Evolutionary conservation across 345 rosid species (phyloP).

Genomic region (Rubroshorea leprosula): DNA sequence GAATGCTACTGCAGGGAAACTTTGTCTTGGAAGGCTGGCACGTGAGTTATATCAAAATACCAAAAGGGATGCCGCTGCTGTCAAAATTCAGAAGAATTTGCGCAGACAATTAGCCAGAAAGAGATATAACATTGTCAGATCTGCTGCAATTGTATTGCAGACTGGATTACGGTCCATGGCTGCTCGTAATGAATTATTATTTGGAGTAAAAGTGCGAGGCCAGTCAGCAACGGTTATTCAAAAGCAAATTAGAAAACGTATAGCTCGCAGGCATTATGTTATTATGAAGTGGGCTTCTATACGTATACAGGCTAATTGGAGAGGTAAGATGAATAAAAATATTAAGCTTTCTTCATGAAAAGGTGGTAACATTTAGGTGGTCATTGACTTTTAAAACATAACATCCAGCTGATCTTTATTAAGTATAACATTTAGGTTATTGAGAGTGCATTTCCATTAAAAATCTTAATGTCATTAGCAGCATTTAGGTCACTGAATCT

Average conservation of each 20-base stretch:
- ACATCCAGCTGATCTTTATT: neutral
- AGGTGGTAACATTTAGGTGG: neutral
- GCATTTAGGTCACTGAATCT: neutral
- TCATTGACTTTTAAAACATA: neutral
- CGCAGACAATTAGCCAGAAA: constrained; percentile 57
- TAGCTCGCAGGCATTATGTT: constrained; percentile 43
- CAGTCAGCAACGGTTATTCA: constrained; percentile 66
- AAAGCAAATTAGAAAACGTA: constrained; percentile 32
- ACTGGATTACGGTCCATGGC: constrained; percentile 47
- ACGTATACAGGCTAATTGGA: constrained; percentile 66
- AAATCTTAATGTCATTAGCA: neutral
- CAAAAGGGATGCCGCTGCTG: constrained; percentile 57
- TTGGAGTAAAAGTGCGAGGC: constrained; percentile 32
- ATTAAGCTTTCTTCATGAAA: constrained; percentile 4
- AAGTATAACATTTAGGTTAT: neutral
- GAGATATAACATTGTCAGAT: constrained; percentile 32
- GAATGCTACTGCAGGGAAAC: neutral
- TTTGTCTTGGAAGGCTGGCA: constrained; percentile 45
- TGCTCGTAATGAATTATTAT: constrained; percentile 39
- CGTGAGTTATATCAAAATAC: constrained; percentile 27
- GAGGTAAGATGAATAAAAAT: constrained; percentile 46
- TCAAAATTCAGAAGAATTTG: constrained; percentile 61
- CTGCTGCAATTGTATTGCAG: constrained; percentile 59
- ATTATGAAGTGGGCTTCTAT: constrained; percentile 45
- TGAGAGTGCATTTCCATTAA: neutral